These are phyloP conservation scores for Neckera pumila DNA, from an alignment of 225 moss, liverwort and hornwort genomes.

Conservation along the genomic window DNA sequence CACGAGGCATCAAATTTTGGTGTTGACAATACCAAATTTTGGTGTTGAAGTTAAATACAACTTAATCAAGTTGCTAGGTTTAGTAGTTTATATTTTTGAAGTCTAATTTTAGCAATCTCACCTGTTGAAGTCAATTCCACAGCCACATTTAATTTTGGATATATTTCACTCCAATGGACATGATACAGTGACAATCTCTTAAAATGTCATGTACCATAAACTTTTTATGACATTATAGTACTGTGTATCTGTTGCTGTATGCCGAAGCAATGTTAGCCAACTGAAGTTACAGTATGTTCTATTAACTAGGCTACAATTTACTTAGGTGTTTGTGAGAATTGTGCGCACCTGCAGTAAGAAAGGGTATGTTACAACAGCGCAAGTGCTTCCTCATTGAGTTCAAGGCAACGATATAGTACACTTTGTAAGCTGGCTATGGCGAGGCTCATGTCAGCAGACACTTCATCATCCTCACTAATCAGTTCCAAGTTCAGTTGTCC, in stretches of 20 bases:
- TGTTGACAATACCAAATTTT: too few species aligned
- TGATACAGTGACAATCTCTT: too few species aligned
- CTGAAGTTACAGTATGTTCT: background rate
- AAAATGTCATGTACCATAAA: too few species aligned
- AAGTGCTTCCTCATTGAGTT: conserved; percentile 36
- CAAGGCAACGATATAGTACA: conserved; percentile 54
- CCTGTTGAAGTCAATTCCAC: background rate
- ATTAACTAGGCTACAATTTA: background rate
- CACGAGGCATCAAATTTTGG: too few species aligned
- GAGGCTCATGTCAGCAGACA: conserved; percentile 15
- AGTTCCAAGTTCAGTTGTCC: conserved; percentile 1
- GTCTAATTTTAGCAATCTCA: too few species aligned
- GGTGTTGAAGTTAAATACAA: too few species aligned
- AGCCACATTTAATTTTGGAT: background rate
- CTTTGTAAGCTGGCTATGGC: conserved; percentile 43
- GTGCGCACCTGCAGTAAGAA: background rate
- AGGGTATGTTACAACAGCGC: background rate
- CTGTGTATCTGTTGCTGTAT: background rate
- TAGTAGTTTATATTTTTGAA: too few species aligned
- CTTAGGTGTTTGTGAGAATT: background rate
- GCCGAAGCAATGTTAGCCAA: background rate
- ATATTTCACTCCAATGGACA: background rate
- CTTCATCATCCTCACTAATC: conserved; percentile 4
- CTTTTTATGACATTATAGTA: background rate
- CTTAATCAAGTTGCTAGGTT: too few species aligned